phyloP scores from a whole-genome alignment of 495 filamentous ascomycete genomes.

The Parathielavia hyrcaniae region DNA sequence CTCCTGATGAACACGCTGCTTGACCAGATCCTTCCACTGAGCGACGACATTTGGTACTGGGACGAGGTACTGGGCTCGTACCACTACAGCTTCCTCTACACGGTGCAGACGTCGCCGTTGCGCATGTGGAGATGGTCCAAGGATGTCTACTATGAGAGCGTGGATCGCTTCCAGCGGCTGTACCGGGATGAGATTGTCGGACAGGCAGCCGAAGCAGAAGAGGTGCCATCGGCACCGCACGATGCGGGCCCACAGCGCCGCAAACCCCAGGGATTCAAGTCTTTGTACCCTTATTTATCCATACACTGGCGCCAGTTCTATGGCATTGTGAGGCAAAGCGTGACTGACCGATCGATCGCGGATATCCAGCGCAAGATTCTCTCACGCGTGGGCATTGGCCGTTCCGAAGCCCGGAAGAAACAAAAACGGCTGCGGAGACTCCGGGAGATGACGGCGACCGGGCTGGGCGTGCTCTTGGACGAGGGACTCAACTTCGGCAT shows the following conservation, averaged over 20 bases:
- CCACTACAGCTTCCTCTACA: conserved; percentile 65
- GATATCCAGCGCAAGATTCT: conserved; percentile 57
- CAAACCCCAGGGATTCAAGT: neutral
- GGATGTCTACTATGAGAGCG: conserved; percentile 56
- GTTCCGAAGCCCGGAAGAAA: conserved; percentile 64
- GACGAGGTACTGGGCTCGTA: conserved; percentile 71
- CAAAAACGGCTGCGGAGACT: conserved; percentile 58
- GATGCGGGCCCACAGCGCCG: neutral
- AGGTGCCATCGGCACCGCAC: neutral
- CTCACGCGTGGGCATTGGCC: conserved; percentile 62
- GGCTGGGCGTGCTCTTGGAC: conserved; percentile 77
- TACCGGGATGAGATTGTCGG: conserved; percentile 7
- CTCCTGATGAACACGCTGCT: conserved; percentile 64
- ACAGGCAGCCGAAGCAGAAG: neutral
- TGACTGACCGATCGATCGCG: conserved; percentile 54
- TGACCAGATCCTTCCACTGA: conserved; percentile 71
- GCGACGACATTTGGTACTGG: conserved; percentile 89
- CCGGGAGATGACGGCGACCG: conserved; percentile 73
- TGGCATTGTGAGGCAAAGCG: conserved; percentile 63
- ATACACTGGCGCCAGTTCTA: conserved; percentile 73
- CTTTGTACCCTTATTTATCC: conserved; percentile 29
- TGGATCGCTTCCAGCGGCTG: conserved; percentile 38
- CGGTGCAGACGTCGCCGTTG: conserved; percentile 71
- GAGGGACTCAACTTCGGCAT: conserved; percentile 62
- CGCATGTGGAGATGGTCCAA: conserved; percentile 60